Evolutionary conservation across 768 basidiomycete species (phyloP).

Genomic region (Exidia glandulosa): DNA sequence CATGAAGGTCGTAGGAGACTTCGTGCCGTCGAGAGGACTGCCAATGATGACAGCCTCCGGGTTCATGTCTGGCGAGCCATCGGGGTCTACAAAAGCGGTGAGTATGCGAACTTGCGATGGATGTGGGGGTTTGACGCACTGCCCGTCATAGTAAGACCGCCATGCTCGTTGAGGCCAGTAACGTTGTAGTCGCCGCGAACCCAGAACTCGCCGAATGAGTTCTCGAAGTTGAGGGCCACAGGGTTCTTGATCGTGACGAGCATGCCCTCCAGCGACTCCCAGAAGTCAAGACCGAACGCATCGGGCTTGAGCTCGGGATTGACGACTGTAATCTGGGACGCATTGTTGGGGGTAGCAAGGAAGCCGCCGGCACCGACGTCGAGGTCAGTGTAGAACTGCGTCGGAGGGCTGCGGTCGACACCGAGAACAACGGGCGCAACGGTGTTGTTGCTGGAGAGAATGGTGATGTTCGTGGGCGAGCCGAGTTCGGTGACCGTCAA

Average conservation of each 20-base stretch:
- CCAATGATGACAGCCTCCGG: conserved; percentile 49
- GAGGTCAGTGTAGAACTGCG: conserved; percentile 33
- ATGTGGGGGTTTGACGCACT: conserved; percentile 19
- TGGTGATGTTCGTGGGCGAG: conserved; percentile 31
- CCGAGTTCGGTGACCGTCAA: conserved; percentile 39
- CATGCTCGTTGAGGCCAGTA: conserved; percentile 43
- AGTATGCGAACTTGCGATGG: background rate
- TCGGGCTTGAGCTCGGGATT: conserved; percentile 40
- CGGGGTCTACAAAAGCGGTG: conserved; percentile 28
- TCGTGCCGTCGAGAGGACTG: conserved; percentile 39
- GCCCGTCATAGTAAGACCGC: conserved; percentile 41
- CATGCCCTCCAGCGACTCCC: conserved; percentile 51
- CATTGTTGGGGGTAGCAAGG: conserved; percentile 45
- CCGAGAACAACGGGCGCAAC: conserved; percentile 42
- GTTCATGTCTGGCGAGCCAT: conserved; percentile 44
- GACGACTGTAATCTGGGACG: conserved; percentile 30
- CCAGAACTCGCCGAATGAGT: conserved; percentile 46
- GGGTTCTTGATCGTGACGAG: conserved; percentile 43
- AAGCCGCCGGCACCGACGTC: conserved; percentile 32
- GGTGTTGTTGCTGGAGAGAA: conserved; percentile 34
- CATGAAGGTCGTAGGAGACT: conserved; percentile 36
- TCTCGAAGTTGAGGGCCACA: conserved; percentile 36
- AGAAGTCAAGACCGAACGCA: conserved; percentile 49
- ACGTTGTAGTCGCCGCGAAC: conserved; percentile 46
- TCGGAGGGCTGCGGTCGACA: conserved; percentile 41